These are phyloP conservation scores for Cercospora berteroae DNA, from an alignment of 2,329 filamentous ascomycete species.

Conservation along the genomic window DNA sequence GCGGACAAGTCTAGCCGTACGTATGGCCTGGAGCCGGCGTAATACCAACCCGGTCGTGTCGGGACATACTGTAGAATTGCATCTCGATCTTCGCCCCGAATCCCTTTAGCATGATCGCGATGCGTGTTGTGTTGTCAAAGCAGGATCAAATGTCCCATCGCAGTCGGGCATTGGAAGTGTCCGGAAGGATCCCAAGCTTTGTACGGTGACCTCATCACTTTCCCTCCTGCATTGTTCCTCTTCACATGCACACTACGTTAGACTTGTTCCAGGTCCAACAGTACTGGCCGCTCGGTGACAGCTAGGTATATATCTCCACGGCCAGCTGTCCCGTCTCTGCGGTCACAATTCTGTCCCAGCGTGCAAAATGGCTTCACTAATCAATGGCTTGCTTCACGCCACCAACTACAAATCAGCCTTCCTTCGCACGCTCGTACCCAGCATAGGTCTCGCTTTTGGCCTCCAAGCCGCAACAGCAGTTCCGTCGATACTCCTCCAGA, in stretches of 20 bases:
- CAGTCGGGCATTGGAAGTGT: conserved; percentile 4
- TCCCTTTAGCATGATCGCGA: not conserved
- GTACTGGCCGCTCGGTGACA: not conserved
- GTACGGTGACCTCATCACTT: conserved; percentile 17
- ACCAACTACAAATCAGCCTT: conserved; percentile 63
- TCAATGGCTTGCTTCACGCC: conserved; percentile 55
- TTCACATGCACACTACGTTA: conserved; percentile 3
- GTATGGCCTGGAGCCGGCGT: not conserved
- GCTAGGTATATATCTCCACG: not conserved
- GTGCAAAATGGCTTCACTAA: conserved; percentile 34
- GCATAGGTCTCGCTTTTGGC: conserved; percentile 60
- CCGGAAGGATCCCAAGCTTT: conserved; percentile 6
- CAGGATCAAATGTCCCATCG: not conserved
- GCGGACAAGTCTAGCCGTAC: not conserved
- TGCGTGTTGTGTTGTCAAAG: conserved; percentile 1
- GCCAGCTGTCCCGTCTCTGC: not conserved
- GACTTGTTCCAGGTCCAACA: not conserved
- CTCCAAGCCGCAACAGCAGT: conserved; percentile 62
- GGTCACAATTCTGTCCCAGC: not conserved
- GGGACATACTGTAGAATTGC: not conserved
- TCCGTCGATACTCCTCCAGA: conserved; percentile 59
- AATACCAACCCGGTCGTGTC: not conserved
- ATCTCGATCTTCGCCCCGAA: conserved; percentile 2
- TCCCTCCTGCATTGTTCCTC: not conserved
- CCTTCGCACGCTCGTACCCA: conserved; percentile 61